phyloP scores from a whole-genome alignment of 768 basidiomycete species.

The Russula earlei region DNA sequence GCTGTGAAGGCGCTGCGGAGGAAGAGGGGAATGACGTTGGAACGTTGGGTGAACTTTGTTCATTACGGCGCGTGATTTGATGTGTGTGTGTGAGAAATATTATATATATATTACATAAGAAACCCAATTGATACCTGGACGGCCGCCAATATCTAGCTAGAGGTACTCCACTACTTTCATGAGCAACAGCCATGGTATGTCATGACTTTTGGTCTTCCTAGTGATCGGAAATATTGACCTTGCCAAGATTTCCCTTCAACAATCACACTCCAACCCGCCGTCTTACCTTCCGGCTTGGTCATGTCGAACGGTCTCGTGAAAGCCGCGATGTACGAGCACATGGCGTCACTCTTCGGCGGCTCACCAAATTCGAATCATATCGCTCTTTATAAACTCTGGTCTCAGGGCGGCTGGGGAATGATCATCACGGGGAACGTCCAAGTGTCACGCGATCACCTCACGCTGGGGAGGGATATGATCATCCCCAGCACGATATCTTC shows the following conservation, averaged over 20 bases:
- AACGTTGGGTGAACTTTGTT: neutral
- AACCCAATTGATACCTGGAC: no score
- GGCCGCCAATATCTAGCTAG: no score
- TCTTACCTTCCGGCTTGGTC: slow-evolving; percentile 12
- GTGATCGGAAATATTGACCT: neutral
- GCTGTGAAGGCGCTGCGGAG: neutral
- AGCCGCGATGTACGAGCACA: slow-evolving; percentile 89
- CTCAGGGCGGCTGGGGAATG: slow-evolving; percentile 74
- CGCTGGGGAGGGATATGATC: slow-evolving; percentile 65
- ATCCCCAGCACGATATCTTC: slow-evolving; percentile 39
- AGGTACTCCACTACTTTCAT: neutral
- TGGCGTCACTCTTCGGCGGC: slow-evolving; percentile 56
- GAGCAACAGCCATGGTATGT: slow-evolving; percentile 6
- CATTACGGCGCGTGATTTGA: neutral
- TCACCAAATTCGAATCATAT: slow-evolving; percentile 59
- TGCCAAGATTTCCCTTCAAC: neutral
- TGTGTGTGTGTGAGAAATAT: no score
- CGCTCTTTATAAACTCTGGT: slow-evolving; percentile 67
- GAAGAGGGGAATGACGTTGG: neutral
- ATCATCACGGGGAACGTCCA: slow-evolving; percentile 82
- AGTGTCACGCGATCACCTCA: slow-evolving; percentile 50
- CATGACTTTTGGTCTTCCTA: neutral
- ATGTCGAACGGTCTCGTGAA: slow-evolving; percentile 28
- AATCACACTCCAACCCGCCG: slow-evolving; percentile 4
- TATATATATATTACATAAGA: no score